Evolutionary conservation across 257 asterid genomes (phyloP), one percentile per base, ranked within the genome.

Genomic region (Gynochthodes officinalis): DNA sequence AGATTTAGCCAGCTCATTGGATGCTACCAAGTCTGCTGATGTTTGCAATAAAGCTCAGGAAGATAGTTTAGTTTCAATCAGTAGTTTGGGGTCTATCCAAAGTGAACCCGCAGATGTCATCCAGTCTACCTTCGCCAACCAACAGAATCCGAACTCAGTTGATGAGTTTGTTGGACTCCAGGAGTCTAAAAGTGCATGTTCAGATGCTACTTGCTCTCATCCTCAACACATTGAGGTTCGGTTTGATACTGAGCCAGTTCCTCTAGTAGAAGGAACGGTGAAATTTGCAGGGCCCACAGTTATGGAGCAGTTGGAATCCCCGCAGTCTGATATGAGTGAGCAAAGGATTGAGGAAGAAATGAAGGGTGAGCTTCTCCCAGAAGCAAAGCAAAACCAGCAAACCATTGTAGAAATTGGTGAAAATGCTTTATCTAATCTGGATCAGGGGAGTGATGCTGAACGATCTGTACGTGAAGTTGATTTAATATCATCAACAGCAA

Each of bases 391-490:
- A 37, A 50, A 50, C 28, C 71, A 52, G 48, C 55, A 52, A 37
- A 15, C 64, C 19, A 9, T 63, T 23, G n/a, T 25, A 48, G 52
- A 9, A 28, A n/a, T 27, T 3, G 55, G 28, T 61, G 50, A 72
- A 32, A 54, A 30, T 66, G 43, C 33, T 25, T 18, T 23, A 2
- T 37, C 46, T 63, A 46, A 10, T 59, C 43, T 68, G 64, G 70
- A 61, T 75, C 59, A 48, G 25, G 80, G 46, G 73, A 42, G 49
- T 57, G 62, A 70, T 67, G 64, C 44, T 66, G 75, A 52, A 64
- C 72, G 25, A 30, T 62, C 76, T 28, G n/a, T 30, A 19, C 46
- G 25, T 44, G 78, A 32, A 15, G 35, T 60, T 59, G 65, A 30
- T 52, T 23, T 59, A 25, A 27, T 0, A 30, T 46, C 68, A 1